Conservation (phyloP, 768 basidiomycete genomes). For the Filobasidium wieringae region DNA sequence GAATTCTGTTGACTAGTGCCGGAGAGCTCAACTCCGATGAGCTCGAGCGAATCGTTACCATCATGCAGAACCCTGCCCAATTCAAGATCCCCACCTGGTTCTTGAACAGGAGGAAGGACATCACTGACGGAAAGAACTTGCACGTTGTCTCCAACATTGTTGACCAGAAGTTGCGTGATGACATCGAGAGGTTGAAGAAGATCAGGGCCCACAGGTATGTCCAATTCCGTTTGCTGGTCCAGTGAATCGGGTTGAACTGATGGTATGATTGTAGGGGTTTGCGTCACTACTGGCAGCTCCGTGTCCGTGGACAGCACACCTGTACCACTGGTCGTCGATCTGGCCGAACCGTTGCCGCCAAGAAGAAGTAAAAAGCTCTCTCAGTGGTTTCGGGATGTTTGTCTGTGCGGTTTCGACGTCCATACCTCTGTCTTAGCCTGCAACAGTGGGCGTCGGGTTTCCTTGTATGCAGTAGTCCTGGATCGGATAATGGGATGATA, state of each 20-base stretch:
- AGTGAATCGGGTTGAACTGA: background rate
- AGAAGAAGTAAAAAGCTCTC: constrained; percentile 17
- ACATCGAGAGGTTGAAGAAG: constrained; percentile 97
- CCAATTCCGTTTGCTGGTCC: no score
- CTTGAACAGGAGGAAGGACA: constrained; percentile 97
- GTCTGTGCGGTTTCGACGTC: no score
- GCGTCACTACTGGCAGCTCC: constrained; percentile 48
- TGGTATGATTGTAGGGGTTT: constrained; percentile 51
- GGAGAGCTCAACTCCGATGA: constrained; percentile 99
- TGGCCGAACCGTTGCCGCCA: constrained; percentile 15
- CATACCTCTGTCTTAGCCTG: no score
- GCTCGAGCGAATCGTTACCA: constrained; percentile 95
- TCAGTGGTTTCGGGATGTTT: no score
- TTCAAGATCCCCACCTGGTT: constrained; percentile 99
- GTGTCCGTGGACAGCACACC: constrained; percentile 94
- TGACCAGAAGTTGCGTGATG: constrained; percentile 95
- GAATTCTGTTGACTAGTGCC: constrained; percentile 45
- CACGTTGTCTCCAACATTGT: constrained; percentile 94
- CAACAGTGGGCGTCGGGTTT: no score
- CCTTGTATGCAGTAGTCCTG: no score
- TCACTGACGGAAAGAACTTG: constrained; percentile 89
- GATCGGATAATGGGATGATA: no score
- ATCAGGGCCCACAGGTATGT: constrained; percentile 68
- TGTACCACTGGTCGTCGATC: constrained; percentile 73
- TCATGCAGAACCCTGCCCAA: constrained; percentile 97